Conservation (phyloP, 2,329 filamentous ascomycete species). For the Calcarisporium arbuscula region DNA sequence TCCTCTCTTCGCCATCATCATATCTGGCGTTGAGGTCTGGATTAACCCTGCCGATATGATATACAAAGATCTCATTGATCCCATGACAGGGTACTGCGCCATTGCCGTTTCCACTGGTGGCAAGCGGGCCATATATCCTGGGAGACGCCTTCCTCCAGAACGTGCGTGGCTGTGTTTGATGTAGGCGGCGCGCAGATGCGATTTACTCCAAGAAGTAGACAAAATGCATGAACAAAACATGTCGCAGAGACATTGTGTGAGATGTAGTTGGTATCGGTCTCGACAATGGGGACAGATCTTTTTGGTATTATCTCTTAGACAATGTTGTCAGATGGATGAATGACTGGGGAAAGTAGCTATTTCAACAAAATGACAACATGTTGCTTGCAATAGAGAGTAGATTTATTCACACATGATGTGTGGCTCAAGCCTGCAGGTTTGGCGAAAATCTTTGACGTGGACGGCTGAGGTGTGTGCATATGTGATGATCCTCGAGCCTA, state of each 20-base stretch:
- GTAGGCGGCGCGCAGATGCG: slow-evolving; percentile 39
- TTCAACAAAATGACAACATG: no score
- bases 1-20: slow-evolving; percentile 38
- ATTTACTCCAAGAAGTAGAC: slow-evolving; percentile 26
- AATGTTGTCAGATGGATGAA: no score
- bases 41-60: slow-evolving; percentile 44
- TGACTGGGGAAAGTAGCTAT: no score
- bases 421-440: no score
- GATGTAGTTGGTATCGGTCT: no score
- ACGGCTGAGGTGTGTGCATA: no score
- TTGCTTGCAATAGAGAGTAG: no score
- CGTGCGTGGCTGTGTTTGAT: slow-evolving; percentile 42
- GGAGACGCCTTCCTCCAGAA: slow-evolving; percentile 46
- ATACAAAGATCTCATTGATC: slow-evolving; percentile 35
- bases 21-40: slow-evolving; percentile 36
- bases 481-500: no score
- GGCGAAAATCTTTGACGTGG: no score
- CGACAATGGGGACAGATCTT: no score
- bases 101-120: slow-evolving; percentile 39
- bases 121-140: slow-evolving; percentile 40
- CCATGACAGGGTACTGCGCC: slow-evolving; percentile 40
- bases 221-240: background rate
- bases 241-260: slow-evolving; percentile 1
- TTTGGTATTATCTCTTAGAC: no score
- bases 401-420: no score